Conservation (phyloP, 192 early-diverging fungal genomes). For the Allomyces javanicus region DNA sequence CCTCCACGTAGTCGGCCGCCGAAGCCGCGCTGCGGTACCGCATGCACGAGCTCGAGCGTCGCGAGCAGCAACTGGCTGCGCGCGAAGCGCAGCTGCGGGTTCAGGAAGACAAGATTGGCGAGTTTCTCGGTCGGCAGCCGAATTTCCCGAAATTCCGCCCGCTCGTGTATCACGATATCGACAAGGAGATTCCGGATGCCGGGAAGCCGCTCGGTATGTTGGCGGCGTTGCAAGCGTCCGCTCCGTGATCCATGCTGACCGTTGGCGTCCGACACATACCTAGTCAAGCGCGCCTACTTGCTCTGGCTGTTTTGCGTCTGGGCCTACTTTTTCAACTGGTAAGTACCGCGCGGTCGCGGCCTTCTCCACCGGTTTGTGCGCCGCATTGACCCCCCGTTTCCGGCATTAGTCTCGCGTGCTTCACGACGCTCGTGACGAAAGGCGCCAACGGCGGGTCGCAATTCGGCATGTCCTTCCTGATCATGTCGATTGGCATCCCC, state of each 20-base stretch:
- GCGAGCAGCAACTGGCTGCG: too few relatives aligned
- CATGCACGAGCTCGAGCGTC: too few relatives aligned
- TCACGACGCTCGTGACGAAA: constrained; percentile 14
- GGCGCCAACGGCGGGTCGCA: constrained; percentile 12
- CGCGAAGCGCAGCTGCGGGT: too few relatives aligned
- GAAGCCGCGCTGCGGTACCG: too few relatives aligned
- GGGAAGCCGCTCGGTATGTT: constrained; percentile 18
- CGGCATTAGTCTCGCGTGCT: constrained; percentile 4
- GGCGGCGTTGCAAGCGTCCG: background rate
- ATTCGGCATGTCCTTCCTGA: constrained; percentile 17
- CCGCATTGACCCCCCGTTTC: too few relatives aligned
- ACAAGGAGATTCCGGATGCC: constrained; percentile 16
- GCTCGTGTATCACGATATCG: constrained; percentile 21
- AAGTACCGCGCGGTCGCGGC: background rate
- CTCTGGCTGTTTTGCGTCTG: constrained; percentile 6
- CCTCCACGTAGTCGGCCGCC: too few relatives aligned
- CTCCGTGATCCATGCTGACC: background rate
- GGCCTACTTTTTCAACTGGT: constrained; percentile 12
- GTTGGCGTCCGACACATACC: background rate
- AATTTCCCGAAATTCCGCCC: constrained; percentile 5
- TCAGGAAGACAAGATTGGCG: too few relatives aligned
- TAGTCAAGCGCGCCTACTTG: background rate
- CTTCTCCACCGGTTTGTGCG: too few relatives aligned
- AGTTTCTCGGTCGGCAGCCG: too few relatives aligned
- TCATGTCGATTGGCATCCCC: constrained; percentile 16